These are phyloP conservation scores for Friedmanniomyces simplex DNA, from an alignment of 495 filamentous ascomycete species.

Conservation along the genomic window DNA sequence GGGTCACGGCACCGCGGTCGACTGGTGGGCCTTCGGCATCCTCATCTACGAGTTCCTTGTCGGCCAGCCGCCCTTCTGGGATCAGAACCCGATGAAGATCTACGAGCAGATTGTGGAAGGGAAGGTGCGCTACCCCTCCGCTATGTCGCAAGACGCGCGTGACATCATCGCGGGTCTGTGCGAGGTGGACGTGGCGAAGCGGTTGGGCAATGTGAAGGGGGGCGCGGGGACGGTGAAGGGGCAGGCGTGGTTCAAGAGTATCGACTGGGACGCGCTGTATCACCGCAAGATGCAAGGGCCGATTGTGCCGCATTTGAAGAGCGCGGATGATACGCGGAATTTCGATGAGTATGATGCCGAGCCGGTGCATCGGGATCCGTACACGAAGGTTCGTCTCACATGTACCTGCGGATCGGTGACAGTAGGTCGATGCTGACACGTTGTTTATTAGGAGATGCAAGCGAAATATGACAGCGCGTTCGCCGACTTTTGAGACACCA, in stretches of 20 bases:
- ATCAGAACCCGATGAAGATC: constrained; percentile 89
- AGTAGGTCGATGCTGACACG: not conserved
- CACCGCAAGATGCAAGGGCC: constrained; percentile 57
- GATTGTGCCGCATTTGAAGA: constrained; percentile 72
- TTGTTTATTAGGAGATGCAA: constrained; percentile 47
- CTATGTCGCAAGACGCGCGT: constrained; percentile 65
- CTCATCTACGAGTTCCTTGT: constrained; percentile 93
- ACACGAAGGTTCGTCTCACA: constrained; percentile 39
- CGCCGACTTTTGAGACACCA: constrained; percentile 53
- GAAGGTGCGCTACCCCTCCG: constrained; percentile 56
- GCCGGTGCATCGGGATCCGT: constrained; percentile 44
- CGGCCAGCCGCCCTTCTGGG: constrained; percentile 95
- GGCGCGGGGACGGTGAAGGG: constrained; percentile 71
- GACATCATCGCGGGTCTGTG: constrained; percentile 79
- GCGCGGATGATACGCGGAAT: constrained; percentile 74
- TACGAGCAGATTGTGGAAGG: constrained; percentile 83
- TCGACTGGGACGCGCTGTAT: constrained; percentile 81
- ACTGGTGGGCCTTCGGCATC: constrained; percentile 98
- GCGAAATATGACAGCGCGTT: constrained; percentile 69
- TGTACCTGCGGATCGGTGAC: not conserved
- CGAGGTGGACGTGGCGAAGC: constrained; percentile 76
- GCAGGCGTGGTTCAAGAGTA: constrained; percentile 74
- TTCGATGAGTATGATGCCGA: constrained; percentile 79
- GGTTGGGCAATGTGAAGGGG: constrained; percentile 80
- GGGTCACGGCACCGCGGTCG: constrained; percentile 85